Evolutionary conservation across 805 yeast species (phyloP), one percentile per base, ranked within the genome.

Genomic region (Candida ponderosae): DNA sequence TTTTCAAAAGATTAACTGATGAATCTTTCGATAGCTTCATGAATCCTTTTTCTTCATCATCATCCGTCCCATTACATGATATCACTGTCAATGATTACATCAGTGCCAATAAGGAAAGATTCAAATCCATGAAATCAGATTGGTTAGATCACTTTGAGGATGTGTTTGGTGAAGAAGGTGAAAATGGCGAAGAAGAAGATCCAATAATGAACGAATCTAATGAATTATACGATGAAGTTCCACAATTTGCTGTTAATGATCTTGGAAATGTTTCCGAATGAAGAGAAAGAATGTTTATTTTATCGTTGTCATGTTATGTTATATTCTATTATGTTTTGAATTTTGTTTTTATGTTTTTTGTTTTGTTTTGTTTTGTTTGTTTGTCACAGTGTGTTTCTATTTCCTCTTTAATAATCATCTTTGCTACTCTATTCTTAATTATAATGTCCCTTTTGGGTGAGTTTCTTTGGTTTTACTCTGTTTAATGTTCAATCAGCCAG

Each of bases 1-100:
- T 87, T 45, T 85, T 81, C 63, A 53, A 61, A 32, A 65, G 70
- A 30, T 57, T 81, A 30, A 69, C 83, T 0, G 75, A 71, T 8
- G 51, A 51, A 21, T 57, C 56, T 20, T 62, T 61, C 57, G 23
- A 32, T 54, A 32, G 40, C 50, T 14, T 42, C 29, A 51, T 7
- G 51, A 45, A 5, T 40, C 45, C 9, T 27, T n/a, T 15, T 18
- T 26, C 24, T 9, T 2, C 4, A 9, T 9, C 2, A 21, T 21
- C 24, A 21, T 8, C 24, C 7, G 7, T 11, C 7, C 7, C 24
- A 21, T 21, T 21, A 21, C 7, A 21, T 21, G 11, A 21, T 21
- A 21, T 21, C 11, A 21, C 24, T 56, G 20, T 21, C 11, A 32
- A 28, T 2, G 39, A 44, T 5, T 47, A 44, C 37, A 30, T 59